Percentiles rank a stretch among this genome's conserved stretches.
These are phyloP conservation scores for Malassezia yamatoensis DNA, from an alignment of 1,284 basidiomycete genomes.

Conservation along the genomic window DNA sequence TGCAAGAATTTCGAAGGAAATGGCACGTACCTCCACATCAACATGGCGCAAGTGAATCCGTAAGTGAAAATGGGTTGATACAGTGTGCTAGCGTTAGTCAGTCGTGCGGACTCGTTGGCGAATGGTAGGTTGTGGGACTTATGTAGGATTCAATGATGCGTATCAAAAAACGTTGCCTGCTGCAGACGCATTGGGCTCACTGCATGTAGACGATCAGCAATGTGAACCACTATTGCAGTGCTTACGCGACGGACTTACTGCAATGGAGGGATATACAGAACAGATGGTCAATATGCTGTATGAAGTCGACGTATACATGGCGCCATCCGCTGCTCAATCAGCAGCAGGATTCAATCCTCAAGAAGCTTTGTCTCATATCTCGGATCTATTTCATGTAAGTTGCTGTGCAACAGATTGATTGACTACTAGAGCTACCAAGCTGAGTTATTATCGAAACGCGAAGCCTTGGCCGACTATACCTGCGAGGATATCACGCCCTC, in stretches of 20 bases:
- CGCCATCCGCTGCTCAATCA: constrained; percentile 9
- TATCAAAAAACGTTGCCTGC: constrained; percentile 10
- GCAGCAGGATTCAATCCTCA: constrained; percentile 26
- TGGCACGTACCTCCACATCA: background rate
- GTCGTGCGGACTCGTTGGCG: constrained; percentile 13
- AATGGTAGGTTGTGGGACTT: constrained; percentile 6
- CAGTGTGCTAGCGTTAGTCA: constrained; percentile 16
- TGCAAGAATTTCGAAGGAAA: background rate
- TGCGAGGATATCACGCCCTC: constrained; percentile 32
- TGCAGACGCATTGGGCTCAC: constrained; percentile 2
- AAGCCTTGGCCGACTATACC: constrained; percentile 36
- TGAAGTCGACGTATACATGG: constrained; percentile 25
- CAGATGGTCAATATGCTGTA: constrained; percentile 27
- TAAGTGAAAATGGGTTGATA: background rate
- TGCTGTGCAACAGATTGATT: background rate
- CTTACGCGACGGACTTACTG: constrained; percentile 13
- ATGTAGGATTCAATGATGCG: constrained; percentile 7
- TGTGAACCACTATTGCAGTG: constrained; percentile 8
- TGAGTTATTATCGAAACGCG: constrained; percentile 31
- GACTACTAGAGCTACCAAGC: constrained; percentile 35
- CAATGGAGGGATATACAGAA: constrained; percentile 16
- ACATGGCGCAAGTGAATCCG: constrained; percentile 15
- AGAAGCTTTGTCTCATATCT: constrained; percentile 28
- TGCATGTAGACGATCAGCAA: background rate
- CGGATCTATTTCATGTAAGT: constrained; percentile 38